phyloP scores from a whole-genome alignment of 495 filamentous ascomycete species.

The Hypoxylon intermedium region DNA sequence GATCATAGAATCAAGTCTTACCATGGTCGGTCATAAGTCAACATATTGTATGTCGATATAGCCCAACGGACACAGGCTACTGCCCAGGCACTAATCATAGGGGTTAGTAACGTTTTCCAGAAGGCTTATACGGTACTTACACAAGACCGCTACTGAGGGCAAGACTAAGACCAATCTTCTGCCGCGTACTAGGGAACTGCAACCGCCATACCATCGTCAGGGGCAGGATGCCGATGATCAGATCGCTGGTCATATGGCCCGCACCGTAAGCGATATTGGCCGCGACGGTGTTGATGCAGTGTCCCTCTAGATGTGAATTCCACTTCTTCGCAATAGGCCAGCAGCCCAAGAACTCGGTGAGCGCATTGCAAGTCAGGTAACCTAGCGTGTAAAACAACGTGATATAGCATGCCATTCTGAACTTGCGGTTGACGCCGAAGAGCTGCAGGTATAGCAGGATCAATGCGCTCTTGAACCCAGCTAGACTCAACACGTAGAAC shows the following conservation, averaged over 20 bases:
- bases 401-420: slow-evolving; percentile 48
- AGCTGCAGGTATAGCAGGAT: slow-evolving; percentile 51
- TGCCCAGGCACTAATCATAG: slow-evolving; percentile 45
- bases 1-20: slow-evolving; percentile 4
- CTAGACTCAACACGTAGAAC: slow-evolving; percentile 47
- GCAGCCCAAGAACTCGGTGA: slow-evolving; percentile 51
- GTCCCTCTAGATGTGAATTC: slow-evolving; percentile 41
- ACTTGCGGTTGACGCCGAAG: slow-evolving; percentile 46
- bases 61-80: slow-evolving; percentile 48
- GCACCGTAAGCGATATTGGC: slow-evolving; percentile 41
- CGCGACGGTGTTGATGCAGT: slow-evolving; percentile 46
- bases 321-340: slow-evolving; percentile 49
- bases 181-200: slow-evolving; percentile 33
- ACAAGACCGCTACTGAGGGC: slow-evolving; percentile 39
- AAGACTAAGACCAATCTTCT: slow-evolving; percentile 44
- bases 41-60: slow-evolving; percentile 43
- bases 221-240: slow-evolving; percentile 44
- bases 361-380: slow-evolving; percentile 51
- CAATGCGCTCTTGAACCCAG: slow-evolving; percentile 51
- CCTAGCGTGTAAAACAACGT: slow-evolving; percentile 51
- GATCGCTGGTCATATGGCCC: slow-evolving; percentile 39
- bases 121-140: slow-evolving; percentile 15
- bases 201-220: slow-evolving; percentile 40
- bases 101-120: background rate
- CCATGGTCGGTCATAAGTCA: slow-evolving; percentile 43